Percentiles rank a stretch among this genome's conserved stretches.
Evolutionary conservation across 163 green algal species (phyloP).

Genomic region (Chlorella variabilis): DNA sequence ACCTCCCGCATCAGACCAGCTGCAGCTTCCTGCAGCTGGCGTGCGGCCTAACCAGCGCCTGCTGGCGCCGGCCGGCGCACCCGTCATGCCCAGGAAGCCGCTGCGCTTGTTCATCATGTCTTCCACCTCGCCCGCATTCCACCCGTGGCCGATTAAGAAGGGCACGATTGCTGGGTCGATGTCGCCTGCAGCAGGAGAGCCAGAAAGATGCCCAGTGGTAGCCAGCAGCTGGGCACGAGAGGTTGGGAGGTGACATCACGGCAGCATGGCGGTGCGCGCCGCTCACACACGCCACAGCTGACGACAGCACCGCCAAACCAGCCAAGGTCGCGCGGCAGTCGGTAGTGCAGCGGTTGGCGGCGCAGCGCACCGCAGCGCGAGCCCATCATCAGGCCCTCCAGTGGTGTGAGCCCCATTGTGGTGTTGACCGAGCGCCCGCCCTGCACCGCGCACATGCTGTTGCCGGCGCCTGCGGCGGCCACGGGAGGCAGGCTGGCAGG

Average conservation of each 20-base stretch:
- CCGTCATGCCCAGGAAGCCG: conserved; percentile 85
- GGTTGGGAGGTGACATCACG: no score
- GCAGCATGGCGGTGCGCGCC: no score
- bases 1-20: no score
- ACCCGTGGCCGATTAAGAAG: conserved; percentile 59
- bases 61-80: no score
- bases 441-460: conserved; percentile 71
- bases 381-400: conserved; percentile 94
- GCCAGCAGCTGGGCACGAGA: not conserved
- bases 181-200: conserved; percentile 63
- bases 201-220: not conserved
- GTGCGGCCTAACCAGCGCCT: no score
- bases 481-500: no score
- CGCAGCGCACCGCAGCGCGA: conserved; percentile 75
- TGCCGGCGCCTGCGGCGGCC: conserved; percentile 65
- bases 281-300: no score
- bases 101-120: conserved; percentile 91
- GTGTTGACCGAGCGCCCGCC: conserved; percentile 86
- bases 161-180: conserved; percentile 86
- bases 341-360: not conserved
- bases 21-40: no score
- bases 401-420: conserved; percentile 92
- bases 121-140: conserved; percentile 72
- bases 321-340: no score
- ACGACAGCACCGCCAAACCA: no score